Conservation (phyloP, 495 filamentous ascomycete genomes). For the Xylaria curta region DNA sequence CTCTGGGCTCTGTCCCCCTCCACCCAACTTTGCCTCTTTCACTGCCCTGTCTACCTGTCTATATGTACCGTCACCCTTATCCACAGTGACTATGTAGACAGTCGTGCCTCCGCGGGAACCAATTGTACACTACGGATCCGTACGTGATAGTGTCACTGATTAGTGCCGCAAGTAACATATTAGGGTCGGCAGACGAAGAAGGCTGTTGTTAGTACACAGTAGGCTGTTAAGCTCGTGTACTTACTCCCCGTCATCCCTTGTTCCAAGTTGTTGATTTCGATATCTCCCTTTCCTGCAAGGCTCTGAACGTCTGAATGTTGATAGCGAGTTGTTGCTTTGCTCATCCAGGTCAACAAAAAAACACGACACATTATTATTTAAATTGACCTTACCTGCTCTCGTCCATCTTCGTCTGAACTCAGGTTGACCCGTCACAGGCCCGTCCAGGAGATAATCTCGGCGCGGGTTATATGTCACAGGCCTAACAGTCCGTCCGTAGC, state of each 20-base stretch:
- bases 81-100: conserved; percentile 37
- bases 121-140: conserved; percentile 23
- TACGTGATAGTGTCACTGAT: conserved; percentile 23
- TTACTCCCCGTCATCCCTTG: conserved; percentile 5
- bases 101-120: conserved; percentile 23
- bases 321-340: conserved; percentile 31
- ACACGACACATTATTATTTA: conserved; percentile 11
- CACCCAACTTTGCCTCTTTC: conserved; percentile 29
- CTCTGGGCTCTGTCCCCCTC: conserved; percentile 35
- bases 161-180: conserved; percentile 22
- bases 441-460: conserved; percentile 24
- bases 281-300: conserved; percentile 22
- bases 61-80: conserved; percentile 41
- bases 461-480: conserved; percentile 32
- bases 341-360: not conserved
- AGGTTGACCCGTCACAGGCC: conserved; percentile 25
- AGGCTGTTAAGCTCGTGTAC: conserved; percentile 16
- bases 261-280: conserved; percentile 21
- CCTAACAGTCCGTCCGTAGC: conserved; percentile 27
- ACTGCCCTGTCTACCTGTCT: conserved; percentile 34
- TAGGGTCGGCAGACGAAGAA: conserved; percentile 30
- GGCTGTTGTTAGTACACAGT: conserved; percentile 21
- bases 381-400: conserved; percentile 19
- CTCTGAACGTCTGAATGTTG: conserved; percentile 32
- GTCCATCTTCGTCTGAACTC: conserved; percentile 24